Percentiles rank a stretch among this genome's conserved stretches.
Conservation (phyloP, 192 early-diverging fungal species). For the Phycomyces blakesleeanus region DNA sequence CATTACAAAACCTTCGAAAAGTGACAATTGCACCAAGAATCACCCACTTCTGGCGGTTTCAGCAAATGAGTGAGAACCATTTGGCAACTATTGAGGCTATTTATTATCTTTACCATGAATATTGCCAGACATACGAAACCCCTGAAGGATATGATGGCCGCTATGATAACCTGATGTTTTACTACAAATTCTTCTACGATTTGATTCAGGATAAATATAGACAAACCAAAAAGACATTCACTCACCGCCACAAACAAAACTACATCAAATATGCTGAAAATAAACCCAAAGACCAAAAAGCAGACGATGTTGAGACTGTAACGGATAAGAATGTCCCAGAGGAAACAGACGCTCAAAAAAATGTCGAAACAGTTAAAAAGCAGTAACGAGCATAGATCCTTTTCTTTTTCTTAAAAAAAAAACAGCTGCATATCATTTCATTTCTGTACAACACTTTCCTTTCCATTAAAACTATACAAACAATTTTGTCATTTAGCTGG, state of each 20-base stretch:
- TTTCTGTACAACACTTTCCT: too few relatives aligned
- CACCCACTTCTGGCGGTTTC: constrained; percentile 92
- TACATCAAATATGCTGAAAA: background rate
- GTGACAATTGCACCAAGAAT: constrained; percentile 68
- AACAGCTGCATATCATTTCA: too few relatives aligned
- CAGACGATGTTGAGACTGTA: too few relatives aligned
- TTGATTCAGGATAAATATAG: constrained; percentile 76
- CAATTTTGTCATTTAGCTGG: too few relatives aligned
- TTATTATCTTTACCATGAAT: constrained; percentile 90
- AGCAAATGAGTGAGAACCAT: constrained; percentile 65
- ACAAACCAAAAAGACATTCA: background rate
- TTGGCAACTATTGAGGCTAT: constrained; percentile 95
- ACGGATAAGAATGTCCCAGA: too few relatives aligned
- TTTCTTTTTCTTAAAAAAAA: too few relatives aligned
- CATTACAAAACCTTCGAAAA: constrained; percentile 45
- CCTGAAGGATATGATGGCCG: constrained; percentile 59
- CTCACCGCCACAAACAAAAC: background rate
- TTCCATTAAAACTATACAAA: too few relatives aligned
- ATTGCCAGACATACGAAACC: constrained; percentile 49
- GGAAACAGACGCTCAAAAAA: too few relatives aligned
- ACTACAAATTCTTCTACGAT: constrained; percentile 88
- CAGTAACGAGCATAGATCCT: too few relatives aligned
- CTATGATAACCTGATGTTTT: constrained; percentile 88
- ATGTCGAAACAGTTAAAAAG: too few relatives aligned
- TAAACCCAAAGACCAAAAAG: too few relatives aligned